Base-by-base conservation (phyloP, 371 early-diverging fungal species). In the Caulochytrium protostelioides region DNA sequence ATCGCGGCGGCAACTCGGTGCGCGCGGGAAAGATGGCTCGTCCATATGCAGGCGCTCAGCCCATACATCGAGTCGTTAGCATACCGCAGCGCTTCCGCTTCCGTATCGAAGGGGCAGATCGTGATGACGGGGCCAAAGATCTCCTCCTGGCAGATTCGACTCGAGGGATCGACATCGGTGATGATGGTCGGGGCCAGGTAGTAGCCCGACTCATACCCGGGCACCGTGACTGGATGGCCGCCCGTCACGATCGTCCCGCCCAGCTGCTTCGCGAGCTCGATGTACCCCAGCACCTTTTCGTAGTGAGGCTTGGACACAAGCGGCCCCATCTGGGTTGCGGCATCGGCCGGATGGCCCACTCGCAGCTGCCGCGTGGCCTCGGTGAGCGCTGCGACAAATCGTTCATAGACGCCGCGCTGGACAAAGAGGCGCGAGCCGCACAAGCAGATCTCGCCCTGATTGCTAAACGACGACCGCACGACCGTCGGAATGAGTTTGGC, bases 61-160 rank as follows among this genome's bases (percentile, higher is more conserved):
- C 86, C 87, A 42, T 84, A 86, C 12, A 59, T 47, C 0, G 68
- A 69, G 18, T 52, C 54, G 44, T 87, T 87, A 10, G 79, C 75
- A 15, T 62, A 51, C 13, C 40, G 32, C 4, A 87, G 44, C 0
- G 61, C 89, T 34, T 79, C 74, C 1, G 69, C 69, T 22, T 72
- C 65, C 2, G 61, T 57, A 21, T 68, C 61, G 42, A 82, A 87
- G 0, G 78, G 74, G 13, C 59, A 46, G 13, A 87, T 50, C 17
- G 74, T 64, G n/a, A 85, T 70, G 0, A 77, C 54, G 5, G 59
- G 59, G 14, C 57, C 37, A 62, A 84, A 87, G 7, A 85, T 79
- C 45, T 85, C 84, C 41, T 83, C 80, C n/a, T 62, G 67, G 23
- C 72, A 66, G 16, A 74, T 48, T 6, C 69, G 46, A 34, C 65